Conservation (phyloP, 257 asterid species). For the Solanum pennellii region DNA sequence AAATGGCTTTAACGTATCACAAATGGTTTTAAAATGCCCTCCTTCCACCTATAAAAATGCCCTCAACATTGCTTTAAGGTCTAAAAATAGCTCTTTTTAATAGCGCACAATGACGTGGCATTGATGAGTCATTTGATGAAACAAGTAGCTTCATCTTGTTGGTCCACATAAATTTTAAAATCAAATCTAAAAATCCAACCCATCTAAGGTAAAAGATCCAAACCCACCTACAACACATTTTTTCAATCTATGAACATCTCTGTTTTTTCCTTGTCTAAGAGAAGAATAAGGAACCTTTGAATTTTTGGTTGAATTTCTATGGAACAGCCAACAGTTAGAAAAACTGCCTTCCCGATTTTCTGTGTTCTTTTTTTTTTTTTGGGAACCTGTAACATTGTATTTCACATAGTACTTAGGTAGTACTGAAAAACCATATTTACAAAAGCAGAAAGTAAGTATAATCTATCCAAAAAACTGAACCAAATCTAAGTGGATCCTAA, state of each 20-base stretch:
- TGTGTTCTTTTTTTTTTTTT: too few relatives aligned
- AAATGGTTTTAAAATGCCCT: neutral
- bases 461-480: too few relatives aligned
- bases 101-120: neutral
- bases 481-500: too few relatives aligned
- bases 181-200: neutral
- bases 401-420: too few relatives aligned
- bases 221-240: neutral
- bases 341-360: neutral
- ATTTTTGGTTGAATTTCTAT: neutral
- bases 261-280: neutral
- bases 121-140: neutral
- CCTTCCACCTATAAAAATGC: neutral
- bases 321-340: constrained; percentile 16
- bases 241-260: neutral
- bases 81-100: neutral
- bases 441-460: too few relatives aligned
- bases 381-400: too few relatives aligned
- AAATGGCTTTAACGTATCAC: neutral
- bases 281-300: neutral
- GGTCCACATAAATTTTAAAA: neutral
- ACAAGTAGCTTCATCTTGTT: neutral
- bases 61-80: neutral
- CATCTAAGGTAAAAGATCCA: neutral
- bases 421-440: too few relatives aligned